Base-by-base conservation (phyloP, 2,329 filamentous ascomycete genomes). In the Alternaria sp. region DNA sequence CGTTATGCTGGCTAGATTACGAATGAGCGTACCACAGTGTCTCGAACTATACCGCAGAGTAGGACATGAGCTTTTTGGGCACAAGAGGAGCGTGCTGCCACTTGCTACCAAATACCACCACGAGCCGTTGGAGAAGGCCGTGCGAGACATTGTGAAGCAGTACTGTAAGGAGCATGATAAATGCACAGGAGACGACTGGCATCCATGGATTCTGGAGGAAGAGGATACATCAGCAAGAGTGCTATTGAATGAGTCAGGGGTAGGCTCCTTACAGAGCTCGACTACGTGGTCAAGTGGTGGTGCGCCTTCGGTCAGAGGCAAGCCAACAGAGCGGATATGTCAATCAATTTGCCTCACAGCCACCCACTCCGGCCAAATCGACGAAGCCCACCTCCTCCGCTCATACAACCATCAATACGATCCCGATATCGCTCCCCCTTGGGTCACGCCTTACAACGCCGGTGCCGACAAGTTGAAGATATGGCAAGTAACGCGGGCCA, bases 401-500 rank as follows among this genome's bases (percentile, higher is more conserved):
- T 81, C 83, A 2, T 85, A 85, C 63, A 77, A 83, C 10, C 83
- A 84, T 66, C 80, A 76, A 61, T 85, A 85, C 67, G 67, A 74
- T 19, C 69, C 76, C 8, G 72, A 79, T 0, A 77, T 81, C 1
- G 76, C 80, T 4, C 81, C 81, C 0, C 79, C 80, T 1, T 85
- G 82, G 81, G 80, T 83, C 6, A 82, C 80, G 4, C 75, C 77
- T 2, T 85, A 85, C 75, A 85, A 85, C 65, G 79, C 82, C 70
- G 82, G 81, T 9, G 80, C 80, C 6, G 82, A 84, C 60, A 73
- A 76, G 45, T 73, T 85, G 15, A 78, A 80, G 2, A 85, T 87
- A 44, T 87, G 84, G 80, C 74, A 85, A 70, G 85, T 85, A 1
- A 85, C 83, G 0, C 73, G 84, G 8, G 85, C 85, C 2, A 86